Evolutionary conservation across 257 asterid genomes (phyloP).

Genomic region (Craterostigma plantagineum): DNA sequence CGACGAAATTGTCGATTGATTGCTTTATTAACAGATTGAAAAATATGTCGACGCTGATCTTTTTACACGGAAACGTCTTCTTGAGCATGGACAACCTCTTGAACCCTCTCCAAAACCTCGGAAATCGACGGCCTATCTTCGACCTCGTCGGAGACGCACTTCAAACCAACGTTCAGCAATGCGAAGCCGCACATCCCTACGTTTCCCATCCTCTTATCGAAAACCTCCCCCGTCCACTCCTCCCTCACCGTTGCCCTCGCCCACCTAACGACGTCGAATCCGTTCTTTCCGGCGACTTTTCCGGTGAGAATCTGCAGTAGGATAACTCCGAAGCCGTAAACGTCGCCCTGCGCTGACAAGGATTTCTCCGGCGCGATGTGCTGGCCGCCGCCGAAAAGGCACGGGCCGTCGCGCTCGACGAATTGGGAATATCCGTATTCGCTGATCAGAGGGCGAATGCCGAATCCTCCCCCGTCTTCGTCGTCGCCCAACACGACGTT

Average conservation of each 20-base stretch:
- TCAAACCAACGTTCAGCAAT: conserved; percentile 20
- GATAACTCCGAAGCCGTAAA: conserved; percentile 4
- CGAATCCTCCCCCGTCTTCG: background rate
- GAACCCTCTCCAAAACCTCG: conserved; percentile 19
- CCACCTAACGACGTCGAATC: conserved; percentile 27
- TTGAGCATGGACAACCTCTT: conserved; percentile 17
- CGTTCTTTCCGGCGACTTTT: conserved; percentile 17
- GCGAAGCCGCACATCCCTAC: conserved; percentile 25
- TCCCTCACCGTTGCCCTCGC: conserved; percentile 24
- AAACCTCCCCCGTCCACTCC: conserved; percentile 38
- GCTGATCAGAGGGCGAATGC: conserved; percentile 18
- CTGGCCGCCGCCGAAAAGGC: conserved; percentile 6
- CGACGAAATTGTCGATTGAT: no score
- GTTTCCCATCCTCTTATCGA: conserved; percentile 12
- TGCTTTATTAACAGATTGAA: no score
- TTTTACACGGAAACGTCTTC: conserved; percentile 3
- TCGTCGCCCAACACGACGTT: conserved; percentile 20
- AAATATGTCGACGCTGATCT: no score
- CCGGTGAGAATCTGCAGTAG: conserved; percentile 27
- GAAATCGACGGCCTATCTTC: conserved; percentile 21
- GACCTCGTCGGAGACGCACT: conserved; percentile 18
- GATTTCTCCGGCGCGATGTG: conserved; percentile 21
- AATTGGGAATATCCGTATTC: conserved; percentile 23
- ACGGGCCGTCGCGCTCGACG: conserved; percentile 1
- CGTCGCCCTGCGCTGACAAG: conserved; percentile 14